A percentile compares a stretch with the other conserved stretches of the same genome.
Evolutionary conservation across 495 filamentous ascomycete species (phyloP).

Genomic region (Penicillium flavigenum): DNA sequence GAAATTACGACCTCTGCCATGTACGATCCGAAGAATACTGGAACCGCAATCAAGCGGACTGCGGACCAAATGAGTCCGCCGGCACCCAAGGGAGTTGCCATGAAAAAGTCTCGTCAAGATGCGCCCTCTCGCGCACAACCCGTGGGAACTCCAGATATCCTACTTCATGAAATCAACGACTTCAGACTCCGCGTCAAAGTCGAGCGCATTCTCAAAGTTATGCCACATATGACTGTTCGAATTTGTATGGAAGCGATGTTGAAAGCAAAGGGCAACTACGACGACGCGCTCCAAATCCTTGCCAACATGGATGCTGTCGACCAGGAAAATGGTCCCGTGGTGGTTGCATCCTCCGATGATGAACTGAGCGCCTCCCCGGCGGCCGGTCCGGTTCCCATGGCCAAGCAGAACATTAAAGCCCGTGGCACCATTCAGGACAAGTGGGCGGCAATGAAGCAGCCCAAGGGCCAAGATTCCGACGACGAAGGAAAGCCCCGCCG

Average conservation of each 20-base stretch:
- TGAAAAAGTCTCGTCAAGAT: constrained; percentile 47
- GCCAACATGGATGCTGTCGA: constrained; percentile 25
- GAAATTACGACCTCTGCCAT: constrained; percentile 48
- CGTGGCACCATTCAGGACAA: constrained; percentile 60
- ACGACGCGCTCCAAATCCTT: constrained; percentile 58
- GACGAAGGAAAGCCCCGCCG: constrained; percentile 39
- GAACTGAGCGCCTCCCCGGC: constrained; percentile 32
- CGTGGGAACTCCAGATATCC: constrained; percentile 30
- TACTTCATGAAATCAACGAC: constrained; percentile 58
- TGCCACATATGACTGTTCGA: constrained; percentile 51
- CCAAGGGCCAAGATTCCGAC: constrained; percentile 17
- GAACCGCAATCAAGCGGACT: constrained; percentile 39
- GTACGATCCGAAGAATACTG: constrained; percentile 40
- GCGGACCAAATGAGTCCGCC: constrained; percentile 47
- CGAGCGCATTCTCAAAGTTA: constrained; percentile 51
- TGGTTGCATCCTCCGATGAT: constrained; percentile 40
- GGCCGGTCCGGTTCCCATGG: constrained; percentile 20
- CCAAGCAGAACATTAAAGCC: constrained; percentile 61
- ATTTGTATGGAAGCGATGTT: constrained; percentile 54
- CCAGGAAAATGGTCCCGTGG: constrained; percentile 9
- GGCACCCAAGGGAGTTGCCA: constrained; percentile 38
- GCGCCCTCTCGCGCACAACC: constrained; percentile 58
- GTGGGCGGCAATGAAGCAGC: constrained; percentile 51
- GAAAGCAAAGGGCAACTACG: constrained; percentile 52
- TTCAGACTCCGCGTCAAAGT: constrained; percentile 54